Evolutionary conservation across 768 basidiomycete species (phyloP).

Genomic region (Hebeloma cylindrosporum): DNA sequence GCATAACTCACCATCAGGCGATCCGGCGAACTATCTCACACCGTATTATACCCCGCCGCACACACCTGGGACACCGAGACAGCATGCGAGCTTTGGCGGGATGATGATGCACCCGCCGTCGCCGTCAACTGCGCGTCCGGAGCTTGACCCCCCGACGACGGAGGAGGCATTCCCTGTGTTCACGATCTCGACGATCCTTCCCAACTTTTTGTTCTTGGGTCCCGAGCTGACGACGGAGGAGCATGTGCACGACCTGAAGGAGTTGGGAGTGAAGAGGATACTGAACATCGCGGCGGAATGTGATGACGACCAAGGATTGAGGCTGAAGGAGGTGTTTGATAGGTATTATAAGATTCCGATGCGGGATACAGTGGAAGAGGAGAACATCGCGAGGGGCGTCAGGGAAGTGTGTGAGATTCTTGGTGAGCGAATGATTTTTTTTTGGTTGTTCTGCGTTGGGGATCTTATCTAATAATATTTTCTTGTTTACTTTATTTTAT

Average conservation of each 20-base stretch:
- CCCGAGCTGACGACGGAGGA: conserved; percentile 77
- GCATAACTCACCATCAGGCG: conserved; percentile 35
- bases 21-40: conserved; percentile 42
- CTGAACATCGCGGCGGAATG: conserved; percentile 92
- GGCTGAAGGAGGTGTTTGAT: conserved; percentile 70
- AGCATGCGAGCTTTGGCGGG: no score
- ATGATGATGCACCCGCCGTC: no score
- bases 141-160: conserved; percentile 57
- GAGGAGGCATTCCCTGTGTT: conserved; percentile 66
- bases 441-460: neutral
- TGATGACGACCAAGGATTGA: conserved; percentile 76
- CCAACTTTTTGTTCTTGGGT: conserved; percentile 87
- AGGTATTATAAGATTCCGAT: conserved; percentile 87
- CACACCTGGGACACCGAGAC: conserved; percentile 49
- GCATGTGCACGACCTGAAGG: conserved; percentile 73
- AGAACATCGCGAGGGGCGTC: conserved; percentile 78
- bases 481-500: neutral
- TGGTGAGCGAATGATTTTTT: conserved; percentile 51
- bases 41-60: conserved; percentile 56
- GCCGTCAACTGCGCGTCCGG: conserved; percentile 65
- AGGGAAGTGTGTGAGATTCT: conserved; percentile 83
- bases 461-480: neutral
- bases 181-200: conserved; percentile 87
- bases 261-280: conserved; percentile 81
- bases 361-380: conserved; percentile 95